Percentiles rank a stretch among this genome's conserved stretches.
Conservation (phyloP, 106 monocot species). For the Acorus calamus region DNA sequence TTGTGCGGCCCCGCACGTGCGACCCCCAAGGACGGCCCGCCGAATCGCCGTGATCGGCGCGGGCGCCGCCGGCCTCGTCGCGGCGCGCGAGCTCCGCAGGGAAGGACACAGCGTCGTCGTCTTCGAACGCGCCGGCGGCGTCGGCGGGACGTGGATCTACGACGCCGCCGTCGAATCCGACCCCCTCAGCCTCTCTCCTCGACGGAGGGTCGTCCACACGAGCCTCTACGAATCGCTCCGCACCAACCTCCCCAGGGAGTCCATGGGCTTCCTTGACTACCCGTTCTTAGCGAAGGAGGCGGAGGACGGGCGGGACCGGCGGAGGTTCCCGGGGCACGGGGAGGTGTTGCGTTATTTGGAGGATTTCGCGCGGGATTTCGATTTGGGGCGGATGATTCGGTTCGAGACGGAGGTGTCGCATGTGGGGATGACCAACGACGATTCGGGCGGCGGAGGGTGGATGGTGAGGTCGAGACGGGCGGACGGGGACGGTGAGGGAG, state of each 20-base stretch:
- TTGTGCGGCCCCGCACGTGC: no score
- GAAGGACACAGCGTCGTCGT: constrained; percentile 64
- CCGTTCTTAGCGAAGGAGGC: constrained; percentile 35
- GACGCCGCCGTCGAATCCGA: constrained; percentile 47
- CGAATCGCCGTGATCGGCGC: constrained; percentile 84
- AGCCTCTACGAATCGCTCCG: constrained; percentile 88
- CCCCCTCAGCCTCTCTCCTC: constrained; percentile 38
- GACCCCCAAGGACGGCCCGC: constrained; percentile 4
- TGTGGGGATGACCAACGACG: constrained; percentile 35
- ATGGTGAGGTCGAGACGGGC: constrained; percentile 34
- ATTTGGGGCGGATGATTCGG: constrained; percentile 29
- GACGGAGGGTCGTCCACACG: constrained; percentile 35
- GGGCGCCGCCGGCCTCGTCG: constrained; percentile 76
- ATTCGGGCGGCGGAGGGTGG: constrained; percentile 28
- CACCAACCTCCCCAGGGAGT: constrained; percentile 83
- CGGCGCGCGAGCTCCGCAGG: constrained; percentile 74
- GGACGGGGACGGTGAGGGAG: constrained; percentile 5
- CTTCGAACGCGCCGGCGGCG: constrained; percentile 52
- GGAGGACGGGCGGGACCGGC: constrained; percentile 17
- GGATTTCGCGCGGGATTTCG: constrained; percentile 64
- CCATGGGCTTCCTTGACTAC: constrained; percentile 87
- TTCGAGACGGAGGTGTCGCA: constrained; percentile 61
- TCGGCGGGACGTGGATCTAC: constrained; percentile 94
- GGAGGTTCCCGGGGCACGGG: constrained; percentile 63
- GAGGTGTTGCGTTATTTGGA: constrained; percentile 82